Evolutionary conservation across 306 rosid species (phyloP).

Genomic region (Vigna nakashimae): DNA sequence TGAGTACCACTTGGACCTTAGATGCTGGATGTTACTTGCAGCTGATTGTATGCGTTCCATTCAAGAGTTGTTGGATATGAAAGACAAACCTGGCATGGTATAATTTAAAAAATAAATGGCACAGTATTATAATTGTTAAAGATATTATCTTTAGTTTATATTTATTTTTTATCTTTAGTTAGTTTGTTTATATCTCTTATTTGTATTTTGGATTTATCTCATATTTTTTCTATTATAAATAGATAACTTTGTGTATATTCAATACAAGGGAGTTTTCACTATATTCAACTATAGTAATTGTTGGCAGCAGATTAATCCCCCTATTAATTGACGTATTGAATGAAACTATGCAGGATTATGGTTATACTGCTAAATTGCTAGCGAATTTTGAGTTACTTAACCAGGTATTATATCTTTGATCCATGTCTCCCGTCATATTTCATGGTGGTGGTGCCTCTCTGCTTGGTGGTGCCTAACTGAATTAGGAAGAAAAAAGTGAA

Average conservation of each 20-base stretch:
- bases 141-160: too few species aligned
- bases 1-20: slow-evolving; percentile 91
- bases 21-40: slow-evolving; percentile 98
- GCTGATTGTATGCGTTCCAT: slow-evolving; percentile 88
- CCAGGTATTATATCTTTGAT: slow-evolving; percentile 61
- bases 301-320: slow-evolving; percentile 13
- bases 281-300: not conserved
- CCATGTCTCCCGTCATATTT: slow-evolving; percentile 31
- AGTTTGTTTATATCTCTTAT: too few species aligned
- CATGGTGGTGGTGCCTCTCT: slow-evolving; percentile 16
- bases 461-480: slow-evolving; percentile 19
- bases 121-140: not conserved
- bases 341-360: slow-evolving; percentile 71
- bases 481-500: not conserved
- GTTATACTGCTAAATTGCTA: slow-evolving; percentile 65
- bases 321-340: slow-evolving; percentile 33
- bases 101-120: slow-evolving; percentile 12
- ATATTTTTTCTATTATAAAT: too few species aligned
- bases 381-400: slow-evolving; percentile 78
- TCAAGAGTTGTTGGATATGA: slow-evolving; percentile 63
- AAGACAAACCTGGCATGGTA: slow-evolving; percentile 64
- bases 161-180: too few species aligned
- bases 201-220: too few species aligned
- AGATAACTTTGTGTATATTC: too few species aligned
- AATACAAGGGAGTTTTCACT: too few species aligned